Evolutionary conservation across 1,284 basidiomycete genomes (phyloP).

Genomic region (Malassezia caprae): DNA sequence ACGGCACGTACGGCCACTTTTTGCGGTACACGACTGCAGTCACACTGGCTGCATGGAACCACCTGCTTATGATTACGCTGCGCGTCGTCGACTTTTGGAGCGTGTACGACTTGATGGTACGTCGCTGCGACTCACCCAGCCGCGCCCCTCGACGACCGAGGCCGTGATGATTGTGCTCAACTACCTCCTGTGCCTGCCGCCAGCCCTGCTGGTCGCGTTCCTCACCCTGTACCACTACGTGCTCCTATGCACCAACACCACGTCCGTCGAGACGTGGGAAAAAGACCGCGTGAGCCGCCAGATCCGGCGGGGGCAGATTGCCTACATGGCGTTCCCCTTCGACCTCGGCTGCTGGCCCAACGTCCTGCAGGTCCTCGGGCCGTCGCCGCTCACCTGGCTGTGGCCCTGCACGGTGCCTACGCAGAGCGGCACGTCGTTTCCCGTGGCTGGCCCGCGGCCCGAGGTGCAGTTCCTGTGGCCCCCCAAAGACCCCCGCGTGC

Average conservation of each 20-base stretch:
- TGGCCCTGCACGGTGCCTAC: constrained; percentile 56
- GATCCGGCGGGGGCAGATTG: constrained; percentile 70
- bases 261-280: constrained; percentile 95
- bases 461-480: constrained; percentile 52
- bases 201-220: constrained; percentile 67
- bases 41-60: constrained; percentile 61
- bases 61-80: constrained; percentile 23
- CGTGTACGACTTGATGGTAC: constrained; percentile 14
- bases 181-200: constrained; percentile 72
- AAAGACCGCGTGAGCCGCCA: constrained; percentile 85
- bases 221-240: constrained; percentile 76
- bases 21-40: constrained; percentile 85
- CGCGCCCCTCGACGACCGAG: constrained; percentile 62
- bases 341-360: constrained; percentile 66
- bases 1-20: constrained; percentile 71
- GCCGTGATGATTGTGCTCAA: constrained; percentile 78
- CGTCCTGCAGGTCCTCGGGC: constrained; percentile 65
- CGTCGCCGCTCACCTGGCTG: constrained; percentile 67
- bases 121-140: constrained; percentile 50
- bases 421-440: constrained; percentile 68
- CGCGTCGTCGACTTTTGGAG: constrained; percentile 36
- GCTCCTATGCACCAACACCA: constrained; percentile 69
- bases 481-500: constrained; percentile 13
- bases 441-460: constrained; percentile 61
- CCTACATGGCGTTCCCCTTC: constrained; percentile 80